Conservation (phyloP, 306 rosid species). For the Vachellia collinsii region DNA sequence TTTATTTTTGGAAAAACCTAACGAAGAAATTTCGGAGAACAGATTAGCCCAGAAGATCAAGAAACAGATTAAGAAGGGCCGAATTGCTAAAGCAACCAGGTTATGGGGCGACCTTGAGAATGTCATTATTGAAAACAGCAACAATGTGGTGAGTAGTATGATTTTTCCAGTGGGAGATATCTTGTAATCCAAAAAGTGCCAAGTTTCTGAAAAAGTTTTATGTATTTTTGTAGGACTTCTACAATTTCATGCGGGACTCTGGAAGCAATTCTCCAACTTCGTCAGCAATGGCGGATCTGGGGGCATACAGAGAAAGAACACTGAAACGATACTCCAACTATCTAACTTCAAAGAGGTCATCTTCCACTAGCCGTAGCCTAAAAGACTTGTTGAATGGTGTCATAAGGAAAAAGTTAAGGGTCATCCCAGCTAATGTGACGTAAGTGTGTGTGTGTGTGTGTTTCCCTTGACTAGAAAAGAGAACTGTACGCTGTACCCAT, state of each 20-base stretch:
- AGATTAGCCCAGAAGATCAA: constrained; percentile 71
- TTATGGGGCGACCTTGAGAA: constrained; percentile 68
- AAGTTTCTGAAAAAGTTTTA: constrained; percentile 15
- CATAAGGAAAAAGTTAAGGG: constrained; percentile 70
- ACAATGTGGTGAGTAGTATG: constrained; percentile 60
- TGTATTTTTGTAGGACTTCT: constrained; percentile 62
- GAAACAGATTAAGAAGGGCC: constrained; percentile 60
- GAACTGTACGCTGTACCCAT: neutral
- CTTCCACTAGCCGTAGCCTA: constrained; percentile 46
- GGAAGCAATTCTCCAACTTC: constrained; percentile 45
- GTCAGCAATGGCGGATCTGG: constrained; percentile 34
- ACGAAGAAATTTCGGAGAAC: constrained; percentile 40
- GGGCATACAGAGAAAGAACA: constrained; percentile 33
- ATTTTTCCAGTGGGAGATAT: constrained; percentile 10
- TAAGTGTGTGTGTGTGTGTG: constrained; percentile 38
- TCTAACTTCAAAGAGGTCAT: constrained; percentile 48
- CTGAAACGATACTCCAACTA: constrained; percentile 57
- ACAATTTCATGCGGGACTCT: constrained; percentile 65
- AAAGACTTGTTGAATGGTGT: constrained; percentile 65
- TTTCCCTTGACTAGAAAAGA: neutral
- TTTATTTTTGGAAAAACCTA: neutral
- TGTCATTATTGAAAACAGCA: constrained; percentile 44
- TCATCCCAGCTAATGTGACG: constrained; percentile 73
- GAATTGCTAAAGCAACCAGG: constrained; percentile 59
- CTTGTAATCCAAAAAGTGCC: neutral